Conservation (phyloP, 2,329 filamentous ascomycete genomes). For the Taxawa tesnikishii region DNA sequence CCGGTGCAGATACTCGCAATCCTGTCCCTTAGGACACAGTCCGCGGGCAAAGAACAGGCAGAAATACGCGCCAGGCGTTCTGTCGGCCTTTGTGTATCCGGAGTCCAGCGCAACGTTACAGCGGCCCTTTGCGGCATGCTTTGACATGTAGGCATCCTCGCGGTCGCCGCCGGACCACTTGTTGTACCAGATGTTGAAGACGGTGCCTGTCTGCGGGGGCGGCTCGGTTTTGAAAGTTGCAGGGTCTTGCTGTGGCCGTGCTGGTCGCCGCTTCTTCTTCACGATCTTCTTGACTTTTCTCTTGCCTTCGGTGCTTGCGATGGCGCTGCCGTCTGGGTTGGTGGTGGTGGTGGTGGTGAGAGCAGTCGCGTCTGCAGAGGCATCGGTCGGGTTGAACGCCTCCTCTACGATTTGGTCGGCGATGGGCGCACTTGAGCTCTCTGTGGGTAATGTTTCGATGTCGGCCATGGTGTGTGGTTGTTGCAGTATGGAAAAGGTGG, state of each 20-base stretch:
- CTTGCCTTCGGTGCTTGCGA: constrained; percentile 23
- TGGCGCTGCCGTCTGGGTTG: constrained; percentile 6
- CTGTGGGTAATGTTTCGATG: no score
- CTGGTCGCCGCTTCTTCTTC: constrained; percentile 79
- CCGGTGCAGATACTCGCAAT: constrained; percentile 89
- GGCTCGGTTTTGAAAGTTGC: constrained; percentile 71
- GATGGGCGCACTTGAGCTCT: no score
- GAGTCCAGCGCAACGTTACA: constrained; percentile 68
- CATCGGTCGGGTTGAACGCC: constrained; percentile 3
- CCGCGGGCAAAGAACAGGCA: constrained; percentile 87
- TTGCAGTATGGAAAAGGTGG: no score
- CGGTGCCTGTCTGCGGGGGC: constrained; percentile 83
- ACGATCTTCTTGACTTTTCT: constrained; percentile 84
- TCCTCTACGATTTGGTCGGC: constrained; percentile 3
- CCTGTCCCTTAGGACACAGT: constrained; percentile 69
- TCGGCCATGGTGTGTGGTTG: no score
- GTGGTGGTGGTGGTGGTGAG: constrained; percentile 8
- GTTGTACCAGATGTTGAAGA: constrained; percentile 99
- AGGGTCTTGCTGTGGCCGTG: constrained; percentile 81
- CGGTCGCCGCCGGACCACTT: constrained; percentile 95
- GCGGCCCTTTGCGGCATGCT: constrained; percentile 69
- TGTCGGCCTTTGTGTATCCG: constrained; percentile 39
- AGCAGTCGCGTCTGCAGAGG: constrained; percentile 6
- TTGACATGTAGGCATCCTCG: constrained; percentile 78
- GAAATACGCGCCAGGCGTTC: constrained; percentile 59